phyloP scores from a whole-genome alignment of 2,329 filamentous ascomycete genomes.

The Pseudonectria foliicola region DNA sequence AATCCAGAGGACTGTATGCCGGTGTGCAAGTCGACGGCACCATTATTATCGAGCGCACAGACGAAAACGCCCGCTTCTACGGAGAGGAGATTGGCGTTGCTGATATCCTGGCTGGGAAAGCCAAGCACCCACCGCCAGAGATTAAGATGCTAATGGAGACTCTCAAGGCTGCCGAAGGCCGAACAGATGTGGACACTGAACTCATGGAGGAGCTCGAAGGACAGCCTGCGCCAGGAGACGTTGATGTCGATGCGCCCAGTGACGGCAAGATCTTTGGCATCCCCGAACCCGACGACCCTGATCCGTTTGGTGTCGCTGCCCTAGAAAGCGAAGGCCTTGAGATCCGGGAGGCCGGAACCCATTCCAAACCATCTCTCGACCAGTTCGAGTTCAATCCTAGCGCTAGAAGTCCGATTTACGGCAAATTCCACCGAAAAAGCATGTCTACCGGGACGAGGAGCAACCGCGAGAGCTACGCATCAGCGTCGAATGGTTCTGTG shows the following conservation, averaged over 20 bases:
- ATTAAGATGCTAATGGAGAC: conserved; percentile 28
- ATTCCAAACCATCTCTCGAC: conserved; percentile 26
- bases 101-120: conserved; percentile 39
- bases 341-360: conserved; percentile 30
- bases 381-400: conserved; percentile 31
- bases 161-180: conserved; percentile 27
- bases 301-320: conserved; percentile 31
- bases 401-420: conserved; percentile 28
- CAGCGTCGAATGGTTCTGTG: conserved; percentile 6
- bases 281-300: conserved; percentile 30
- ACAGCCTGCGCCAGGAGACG: conserved; percentile 29
- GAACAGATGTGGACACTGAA: conserved; percentile 24
- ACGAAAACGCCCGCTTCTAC: conserved; percentile 83
- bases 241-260: conserved; percentile 23
- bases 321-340: conserved; percentile 30
- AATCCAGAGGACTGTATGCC: conserved; percentile 79
- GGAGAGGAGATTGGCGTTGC: conserved; percentile 44
- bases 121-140: conserved; percentile 20
- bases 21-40: conserved; percentile 83
- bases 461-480: conserved; percentile 15
- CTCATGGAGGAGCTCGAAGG: conserved; percentile 28
- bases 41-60: conserved; percentile 70
- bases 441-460: conserved; percentile 13
- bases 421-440: conserved; percentile 27
- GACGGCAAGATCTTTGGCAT: conserved; percentile 27